Evolutionary conservation across 805 yeast species (phyloP).

Genomic region (Yarrowia porcina): DNA sequence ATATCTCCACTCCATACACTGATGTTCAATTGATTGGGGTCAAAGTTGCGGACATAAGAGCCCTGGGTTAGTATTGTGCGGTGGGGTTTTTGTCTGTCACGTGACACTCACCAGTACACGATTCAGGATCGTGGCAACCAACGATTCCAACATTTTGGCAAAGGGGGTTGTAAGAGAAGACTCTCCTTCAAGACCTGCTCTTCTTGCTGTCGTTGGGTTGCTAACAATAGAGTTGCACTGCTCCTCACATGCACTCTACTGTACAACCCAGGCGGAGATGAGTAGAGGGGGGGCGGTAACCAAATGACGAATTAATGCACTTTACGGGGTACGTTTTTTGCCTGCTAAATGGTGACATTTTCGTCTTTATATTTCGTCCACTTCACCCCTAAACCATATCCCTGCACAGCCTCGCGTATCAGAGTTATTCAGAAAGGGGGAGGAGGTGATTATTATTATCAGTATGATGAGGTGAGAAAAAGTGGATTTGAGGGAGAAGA

Average conservation of each 20-base stretch:
- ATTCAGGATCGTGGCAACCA: conserved; percentile 45
- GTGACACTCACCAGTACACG: conserved; percentile 29
- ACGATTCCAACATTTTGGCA: conserved; percentile 42
- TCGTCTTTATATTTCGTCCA: no score
- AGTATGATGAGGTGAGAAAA: no score
- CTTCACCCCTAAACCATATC: background rate
- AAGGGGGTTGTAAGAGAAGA: background rate
- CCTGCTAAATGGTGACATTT: no score
- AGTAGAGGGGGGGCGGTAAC: no score
- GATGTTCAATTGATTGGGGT: conserved; percentile 88
- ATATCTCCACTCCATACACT: conserved; percentile 99
- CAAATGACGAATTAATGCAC: no score
- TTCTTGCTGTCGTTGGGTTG: conserved; percentile 17
- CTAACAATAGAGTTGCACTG: background rate
- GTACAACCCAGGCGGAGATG: background rate
- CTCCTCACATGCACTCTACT: background rate
- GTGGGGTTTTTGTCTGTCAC: background rate
- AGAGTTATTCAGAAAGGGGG: background rate
- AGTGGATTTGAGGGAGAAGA: no score
- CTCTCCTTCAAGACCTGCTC: no score
- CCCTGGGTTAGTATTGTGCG: conserved; percentile 33
- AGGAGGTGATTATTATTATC: no score
- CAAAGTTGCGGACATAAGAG: conserved; percentile 70
- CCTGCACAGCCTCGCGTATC: conserved; percentile 10
- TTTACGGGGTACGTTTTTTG: no score